Conservation (phyloP, 2,329 filamentous ascomycete species). For the Paecilomyces fulvus region DNA sequence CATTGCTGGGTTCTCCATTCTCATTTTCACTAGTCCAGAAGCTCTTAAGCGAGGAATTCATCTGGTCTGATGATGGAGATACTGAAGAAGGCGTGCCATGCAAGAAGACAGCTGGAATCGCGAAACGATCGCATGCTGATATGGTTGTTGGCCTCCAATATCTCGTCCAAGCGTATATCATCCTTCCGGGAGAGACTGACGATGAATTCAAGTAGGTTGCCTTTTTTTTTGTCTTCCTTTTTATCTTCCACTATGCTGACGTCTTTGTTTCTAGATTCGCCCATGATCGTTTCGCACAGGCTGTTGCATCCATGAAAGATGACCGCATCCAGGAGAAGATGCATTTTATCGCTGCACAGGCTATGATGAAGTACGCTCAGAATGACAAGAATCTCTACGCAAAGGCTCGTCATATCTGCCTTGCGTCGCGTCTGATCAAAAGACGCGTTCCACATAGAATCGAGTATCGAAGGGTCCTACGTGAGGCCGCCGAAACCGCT, state of each 20-base stretch:
- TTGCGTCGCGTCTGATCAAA: conserved; percentile 67
- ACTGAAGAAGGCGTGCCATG: conserved; percentile 26
- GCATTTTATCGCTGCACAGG: conserved; percentile 83
- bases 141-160: conserved; percentile 67
- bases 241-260: conserved; percentile 4
- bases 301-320: conserved; percentile 61
- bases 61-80: conserved; percentile 46
- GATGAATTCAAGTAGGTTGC: conserved; percentile 58
- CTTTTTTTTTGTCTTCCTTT: not conserved
- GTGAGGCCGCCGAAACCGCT: conserved; percentile 68
- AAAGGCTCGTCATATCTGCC: conserved; percentile 72
- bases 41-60: conserved; percentile 67
- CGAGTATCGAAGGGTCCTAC: conserved; percentile 66
- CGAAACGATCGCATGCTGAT: conserved; percentile 56
- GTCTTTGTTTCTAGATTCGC: conserved; percentile 51
- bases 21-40: conserved; percentile 73
- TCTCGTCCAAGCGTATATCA: conserved; percentile 68
- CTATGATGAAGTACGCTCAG: conserved; percentile 63
- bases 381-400: conserved; percentile 60
- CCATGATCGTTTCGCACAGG: conserved; percentile 79
- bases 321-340: conserved; percentile 62
- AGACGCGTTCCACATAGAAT: conserved; percentile 51
- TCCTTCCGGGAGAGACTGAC: conserved; percentile 74
- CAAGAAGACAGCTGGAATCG: conserved; percentile 36
- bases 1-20: conserved; percentile 72